Evolutionary conservation across 257 asterid genomes (phyloP).

Genomic region (Solanum tarapatanum): DNA sequence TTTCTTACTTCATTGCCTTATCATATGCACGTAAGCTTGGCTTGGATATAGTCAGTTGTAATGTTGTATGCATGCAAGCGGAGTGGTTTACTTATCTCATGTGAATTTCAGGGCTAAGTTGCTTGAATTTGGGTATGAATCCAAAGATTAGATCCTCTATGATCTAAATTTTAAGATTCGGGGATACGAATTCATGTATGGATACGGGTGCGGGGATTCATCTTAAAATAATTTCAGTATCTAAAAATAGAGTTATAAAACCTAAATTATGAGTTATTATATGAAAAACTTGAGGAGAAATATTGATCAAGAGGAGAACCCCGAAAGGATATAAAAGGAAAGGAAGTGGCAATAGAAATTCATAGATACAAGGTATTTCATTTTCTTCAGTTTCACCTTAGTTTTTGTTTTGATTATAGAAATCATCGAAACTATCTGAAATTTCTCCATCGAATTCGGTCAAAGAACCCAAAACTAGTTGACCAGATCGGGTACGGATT

Average conservation of each 20-base stretch:
- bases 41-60: background rate
- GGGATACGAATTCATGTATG: background rate
- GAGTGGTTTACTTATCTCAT: background rate
- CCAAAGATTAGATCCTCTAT: background rate
- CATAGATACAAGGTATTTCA: background rate
- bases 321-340: background rate
- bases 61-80: background rate
- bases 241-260: too few species aligned
- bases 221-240: background rate
- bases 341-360: background rate
- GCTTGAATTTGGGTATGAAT: background rate
- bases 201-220: background rate
- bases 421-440: background rate
- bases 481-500: background rate
- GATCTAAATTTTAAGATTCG: background rate
- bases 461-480: background rate
- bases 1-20: background rate
- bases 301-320: background rate
- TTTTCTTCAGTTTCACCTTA: background rate
- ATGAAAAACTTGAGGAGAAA: background rate
- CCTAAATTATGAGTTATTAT: background rate
- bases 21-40: background rate
- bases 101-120: background rate
- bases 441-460: background rate
- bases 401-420: background rate